A percentile compares a stretch with the other conserved stretches of the same genome.
These are phyloP conservation scores for Hordeum vulgare DNA, from an alignment of 176 grass and related monocot genomes.

Conservation along the genomic window DNA sequence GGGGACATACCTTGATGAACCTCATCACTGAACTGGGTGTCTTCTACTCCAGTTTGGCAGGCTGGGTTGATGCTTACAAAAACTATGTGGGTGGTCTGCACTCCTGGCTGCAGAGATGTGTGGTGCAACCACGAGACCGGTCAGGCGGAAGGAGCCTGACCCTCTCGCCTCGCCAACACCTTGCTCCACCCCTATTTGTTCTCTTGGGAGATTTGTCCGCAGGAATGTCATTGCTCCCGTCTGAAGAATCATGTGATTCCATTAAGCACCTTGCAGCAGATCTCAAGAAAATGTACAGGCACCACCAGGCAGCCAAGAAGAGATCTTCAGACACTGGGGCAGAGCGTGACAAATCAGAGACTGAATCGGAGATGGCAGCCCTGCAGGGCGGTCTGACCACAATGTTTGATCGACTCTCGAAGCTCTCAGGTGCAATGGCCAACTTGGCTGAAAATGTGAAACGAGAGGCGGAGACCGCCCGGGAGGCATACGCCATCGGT, in stretches of 20 bases:
- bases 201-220: slow-evolving; percentile 38
- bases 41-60: slow-evolving; percentile 41
- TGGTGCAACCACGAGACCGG: slow-evolving; percentile 44
- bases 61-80: slow-evolving; percentile 47
- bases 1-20: slow-evolving; percentile 30
- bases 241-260: slow-evolving; percentile 35
- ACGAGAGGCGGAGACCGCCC: slow-evolving; percentile 34
- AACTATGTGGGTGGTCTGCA: slow-evolving; percentile 42
- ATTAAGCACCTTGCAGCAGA: slow-evolving; percentile 33
- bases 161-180: slow-evolving; percentile 43
- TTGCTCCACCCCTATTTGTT: slow-evolving; percentile 59
- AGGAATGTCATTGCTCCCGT: slow-evolving; percentile 12
- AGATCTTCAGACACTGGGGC: neutral
- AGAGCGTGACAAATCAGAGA: neutral
- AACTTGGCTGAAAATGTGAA: slow-evolving; percentile 58
- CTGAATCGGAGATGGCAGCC: slow-evolving; percentile 23
- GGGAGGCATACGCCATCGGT: slow-evolving; percentile 27
- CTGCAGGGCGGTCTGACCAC: slow-evolving; percentile 34
- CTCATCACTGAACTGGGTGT: slow-evolving; percentile 42
- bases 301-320: slow-evolving; percentile 25
- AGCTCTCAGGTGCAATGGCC: slow-evolving; percentile 35
- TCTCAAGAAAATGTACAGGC: slow-evolving; percentile 33
- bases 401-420: slow-evolving; percentile 46
- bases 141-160: slow-evolving; percentile 23
- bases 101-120: slow-evolving; percentile 58